phyloP scores from a whole-genome alignment of 2,329 filamentous ascomycete species.

The Pestalotiopsis sp. region DNA sequence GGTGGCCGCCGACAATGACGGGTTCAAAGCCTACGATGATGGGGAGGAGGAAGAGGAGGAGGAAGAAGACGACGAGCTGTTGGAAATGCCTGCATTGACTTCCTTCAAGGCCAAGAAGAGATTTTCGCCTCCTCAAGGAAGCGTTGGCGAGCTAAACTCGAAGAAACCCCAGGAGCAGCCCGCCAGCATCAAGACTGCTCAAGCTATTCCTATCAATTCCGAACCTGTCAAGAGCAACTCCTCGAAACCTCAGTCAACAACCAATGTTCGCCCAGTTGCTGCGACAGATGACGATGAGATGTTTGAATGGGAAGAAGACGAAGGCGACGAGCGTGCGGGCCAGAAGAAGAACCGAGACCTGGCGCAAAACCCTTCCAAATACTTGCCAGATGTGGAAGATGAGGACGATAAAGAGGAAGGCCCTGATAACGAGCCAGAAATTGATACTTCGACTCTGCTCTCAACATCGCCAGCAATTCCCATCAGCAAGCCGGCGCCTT shows the following conservation, averaged over 20 bases:
- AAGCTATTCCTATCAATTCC: neutral
- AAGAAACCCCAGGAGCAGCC: conserved; percentile 14
- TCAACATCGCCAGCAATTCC: conserved; percentile 46
- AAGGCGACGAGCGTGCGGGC: neutral
- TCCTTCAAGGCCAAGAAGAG: conserved; percentile 31
- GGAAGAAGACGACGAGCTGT: conserved; percentile 24
- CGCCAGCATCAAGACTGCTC: conserved; percentile 4
- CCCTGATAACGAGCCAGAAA: conserved; percentile 18
- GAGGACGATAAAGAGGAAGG: conserved; percentile 31
- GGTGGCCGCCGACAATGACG: conserved; percentile 16
- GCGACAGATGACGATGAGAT: conserved; percentile 42
- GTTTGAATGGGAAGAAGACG: conserved; percentile 47
- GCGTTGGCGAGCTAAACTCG: conserved; percentile 7
- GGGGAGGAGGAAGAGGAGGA: no score
- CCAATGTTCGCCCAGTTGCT: neutral
- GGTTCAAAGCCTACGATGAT: conserved; percentile 11
- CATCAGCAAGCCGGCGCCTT: conserved; percentile 34
- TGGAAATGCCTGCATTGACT: conserved; percentile 28
- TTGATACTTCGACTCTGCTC: conserved; percentile 8
- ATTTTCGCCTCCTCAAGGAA: conserved; percentile 24
- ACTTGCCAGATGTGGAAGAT: conserved; percentile 37
- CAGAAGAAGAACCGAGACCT: conserved; percentile 23
- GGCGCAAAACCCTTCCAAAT: conserved; percentile 27
- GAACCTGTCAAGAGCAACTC: neutral
- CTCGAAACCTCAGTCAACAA: neutral